phyloP scores from a whole-genome alignment of 139 green algal species.

The Penium margaritaceum region DNA sequence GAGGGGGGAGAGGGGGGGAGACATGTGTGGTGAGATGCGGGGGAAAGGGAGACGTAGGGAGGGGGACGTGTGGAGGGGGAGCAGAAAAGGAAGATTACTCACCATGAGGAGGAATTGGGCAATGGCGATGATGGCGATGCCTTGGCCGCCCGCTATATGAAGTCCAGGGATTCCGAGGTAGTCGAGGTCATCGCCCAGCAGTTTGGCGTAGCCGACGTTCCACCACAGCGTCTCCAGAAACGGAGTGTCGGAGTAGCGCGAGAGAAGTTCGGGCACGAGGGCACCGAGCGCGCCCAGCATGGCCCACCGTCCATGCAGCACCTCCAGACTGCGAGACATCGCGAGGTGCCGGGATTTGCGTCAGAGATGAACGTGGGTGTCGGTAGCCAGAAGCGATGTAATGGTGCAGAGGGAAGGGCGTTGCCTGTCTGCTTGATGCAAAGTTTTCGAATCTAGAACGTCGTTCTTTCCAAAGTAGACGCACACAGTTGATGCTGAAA shows the following conservation, averaged over 20 bases:
- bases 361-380: background rate
- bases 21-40: too few species aligned
- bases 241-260: conserved; percentile 68
- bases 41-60: too few species aligned
- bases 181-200: conserved; percentile 58
- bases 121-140: conserved; percentile 64
- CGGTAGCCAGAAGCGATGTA: background rate
- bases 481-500: background rate
- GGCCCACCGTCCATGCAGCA: conserved; percentile 90
- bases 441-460: background rate
- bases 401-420: conserved; percentile 1
- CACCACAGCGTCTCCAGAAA: conserved; percentile 63
- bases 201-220: conserved; percentile 35
- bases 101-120: conserved; percentile 33
- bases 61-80: too few species aligned
- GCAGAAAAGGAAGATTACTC: too few species aligned
- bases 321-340: conserved; percentile 55
- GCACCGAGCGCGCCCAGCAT: conserved; percentile 91
- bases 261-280: conserved; percentile 89
- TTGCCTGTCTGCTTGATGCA: background rate
- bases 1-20: too few species aligned
- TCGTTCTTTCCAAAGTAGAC: background rate
- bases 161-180: conserved; percentile 76
- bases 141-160: conserved; percentile 39
- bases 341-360: background rate